These are phyloP conservation scores for Cucumis sativus DNA, from an alignment of 306 rosid genomes.

Conservation along the genomic window DNA sequence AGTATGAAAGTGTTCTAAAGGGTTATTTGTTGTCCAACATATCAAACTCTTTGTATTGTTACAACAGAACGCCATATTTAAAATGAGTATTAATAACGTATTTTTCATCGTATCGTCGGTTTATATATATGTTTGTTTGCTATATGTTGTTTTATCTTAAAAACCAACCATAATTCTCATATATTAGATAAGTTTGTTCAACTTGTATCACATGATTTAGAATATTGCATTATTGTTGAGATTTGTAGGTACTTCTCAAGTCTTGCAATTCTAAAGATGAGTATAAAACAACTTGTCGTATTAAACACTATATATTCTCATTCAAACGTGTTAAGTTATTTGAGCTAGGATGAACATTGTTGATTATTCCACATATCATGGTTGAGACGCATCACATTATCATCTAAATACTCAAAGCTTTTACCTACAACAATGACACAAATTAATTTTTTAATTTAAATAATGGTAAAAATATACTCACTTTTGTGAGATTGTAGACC, in stretches of 20 bases:
- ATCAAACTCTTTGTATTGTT: background rate
- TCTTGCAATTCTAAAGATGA: too few relatives aligned
- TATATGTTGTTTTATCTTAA: background rate
- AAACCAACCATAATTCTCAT: too few relatives aligned
- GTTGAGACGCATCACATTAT: background rate
- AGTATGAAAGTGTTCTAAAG: background rate
- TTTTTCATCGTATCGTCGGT: too few relatives aligned
- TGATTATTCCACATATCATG: background rate
- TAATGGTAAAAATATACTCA: background rate
- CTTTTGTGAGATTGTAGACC: background rate
- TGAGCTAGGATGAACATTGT: rapidly evolving
- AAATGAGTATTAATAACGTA: background rate
- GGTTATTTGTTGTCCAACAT: too few relatives aligned
- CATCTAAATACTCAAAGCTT: background rate
- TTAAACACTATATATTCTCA: background rate
- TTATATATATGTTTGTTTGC: background rate
- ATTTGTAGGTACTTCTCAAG: background rate
- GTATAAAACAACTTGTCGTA: background rate
- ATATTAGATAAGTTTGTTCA: background rate
- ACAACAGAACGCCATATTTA: background rate
- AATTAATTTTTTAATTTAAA: background rate
- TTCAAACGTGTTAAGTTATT: background rate
- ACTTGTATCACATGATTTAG: background rate
- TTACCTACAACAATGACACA: background rate
- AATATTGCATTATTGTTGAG: background rate